Conservation (phyloP, 352 stramenopile genomes). For the Globisporangium recalcitrans region DNA sequence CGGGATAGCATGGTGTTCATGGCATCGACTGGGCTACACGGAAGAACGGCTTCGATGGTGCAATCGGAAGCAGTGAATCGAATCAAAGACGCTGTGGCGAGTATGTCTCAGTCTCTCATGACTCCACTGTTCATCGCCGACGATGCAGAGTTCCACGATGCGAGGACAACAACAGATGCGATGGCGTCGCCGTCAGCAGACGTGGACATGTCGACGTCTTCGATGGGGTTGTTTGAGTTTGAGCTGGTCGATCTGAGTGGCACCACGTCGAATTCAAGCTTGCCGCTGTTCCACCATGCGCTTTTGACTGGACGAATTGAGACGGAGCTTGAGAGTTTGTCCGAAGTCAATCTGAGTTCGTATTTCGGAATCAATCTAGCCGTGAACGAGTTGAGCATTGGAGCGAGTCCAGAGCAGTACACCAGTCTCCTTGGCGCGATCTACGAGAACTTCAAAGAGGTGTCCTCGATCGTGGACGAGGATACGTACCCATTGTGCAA, state of each 20-base stretch:
- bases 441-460: slow-evolving; percentile 86
- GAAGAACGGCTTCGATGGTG: slow-evolving; percentile 13
- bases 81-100: slow-evolving; percentile 54
- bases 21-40: slow-evolving; percentile 19
- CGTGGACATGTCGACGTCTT: slow-evolving; percentile 53
- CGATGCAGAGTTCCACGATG: slow-evolving; percentile 83
- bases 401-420: slow-evolving; percentile 58
- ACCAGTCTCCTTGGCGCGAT: slow-evolving; percentile 69
- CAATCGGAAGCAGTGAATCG: slow-evolving; percentile 42
- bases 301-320: slow-evolving; percentile 76
- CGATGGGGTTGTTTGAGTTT: slow-evolving; percentile 73
- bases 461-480: slow-evolving; percentile 67
- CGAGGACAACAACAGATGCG: slow-evolving; percentile 35
- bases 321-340: slow-evolving; percentile 61
- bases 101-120: slow-evolving; percentile 77
- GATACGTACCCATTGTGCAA: slow-evolving; percentile 71
- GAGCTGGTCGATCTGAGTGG: slow-evolving; percentile 80
- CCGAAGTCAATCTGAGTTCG: slow-evolving; percentile 52
- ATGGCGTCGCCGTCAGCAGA: slow-evolving; percentile 25
- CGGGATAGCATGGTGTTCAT: slow-evolving; percentile 64
- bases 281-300: slow-evolving; percentile 76
- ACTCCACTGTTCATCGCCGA: slow-evolving; percentile 74
- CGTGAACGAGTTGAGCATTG: slow-evolving; percentile 77
- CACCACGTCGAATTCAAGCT: slow-evolving; percentile 42
- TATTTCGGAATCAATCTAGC: slow-evolving; percentile 62